A percentile compares a stretch with the other conserved stretches of the same genome.
These are phyloP conservation scores for Aureobasidium sp. DNA, from an alignment of 2,329 filamentous ascomycete genomes.

Conservation along the genomic window DNA sequence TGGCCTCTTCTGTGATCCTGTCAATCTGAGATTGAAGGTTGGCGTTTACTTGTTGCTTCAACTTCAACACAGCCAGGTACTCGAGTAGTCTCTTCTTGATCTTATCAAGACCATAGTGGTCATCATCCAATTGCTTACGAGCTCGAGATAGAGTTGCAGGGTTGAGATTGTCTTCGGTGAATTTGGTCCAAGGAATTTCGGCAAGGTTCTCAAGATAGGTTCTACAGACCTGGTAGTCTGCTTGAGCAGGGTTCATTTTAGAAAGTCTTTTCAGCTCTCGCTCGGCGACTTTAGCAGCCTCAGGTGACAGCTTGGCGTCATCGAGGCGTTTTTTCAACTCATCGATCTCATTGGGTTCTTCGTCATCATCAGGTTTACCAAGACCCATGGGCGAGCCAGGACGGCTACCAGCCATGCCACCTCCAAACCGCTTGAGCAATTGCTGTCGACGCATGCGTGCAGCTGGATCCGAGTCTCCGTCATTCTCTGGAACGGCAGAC, in stretches of 20 bases:
- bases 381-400: slow-evolving; percentile 27
- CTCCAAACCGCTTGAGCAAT: slow-evolving; percentile 28
- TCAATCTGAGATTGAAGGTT: slow-evolving; percentile 73
- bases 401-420: slow-evolving; percentile 26
- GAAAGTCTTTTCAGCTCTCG: slow-evolving; percentile 79
- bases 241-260: slow-evolving; percentile 94
- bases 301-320: slow-evolving; percentile 70
- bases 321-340: slow-evolving; percentile 85
- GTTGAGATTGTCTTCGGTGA: slow-evolving; percentile 80
- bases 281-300: slow-evolving; percentile 85
- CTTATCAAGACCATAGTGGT: slow-evolving; percentile 93
- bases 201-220: slow-evolving; percentile 91
- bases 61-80: slow-evolving; percentile 88
- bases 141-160: slow-evolving; percentile 70
- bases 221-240: slow-evolving; percentile 88
- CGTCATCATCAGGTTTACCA: slow-evolving; percentile 55
- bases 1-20: slow-evolving; percentile 41
- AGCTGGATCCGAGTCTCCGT: slow-evolving; percentile 27
- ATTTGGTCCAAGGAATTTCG: slow-evolving; percentile 85
- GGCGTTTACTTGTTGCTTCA: slow-evolving; percentile 87
- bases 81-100: slow-evolving; percentile 95
- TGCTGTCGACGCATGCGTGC: slow-evolving; percentile 38
- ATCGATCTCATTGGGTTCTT: slow-evolving; percentile 83
- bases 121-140: slow-evolving; percentile 84
- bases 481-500: slow-evolving; percentile 39